Evolutionary conservation across 345 rosid species (phyloP).

Genomic region (Eucalyptus decipiens): DNA sequence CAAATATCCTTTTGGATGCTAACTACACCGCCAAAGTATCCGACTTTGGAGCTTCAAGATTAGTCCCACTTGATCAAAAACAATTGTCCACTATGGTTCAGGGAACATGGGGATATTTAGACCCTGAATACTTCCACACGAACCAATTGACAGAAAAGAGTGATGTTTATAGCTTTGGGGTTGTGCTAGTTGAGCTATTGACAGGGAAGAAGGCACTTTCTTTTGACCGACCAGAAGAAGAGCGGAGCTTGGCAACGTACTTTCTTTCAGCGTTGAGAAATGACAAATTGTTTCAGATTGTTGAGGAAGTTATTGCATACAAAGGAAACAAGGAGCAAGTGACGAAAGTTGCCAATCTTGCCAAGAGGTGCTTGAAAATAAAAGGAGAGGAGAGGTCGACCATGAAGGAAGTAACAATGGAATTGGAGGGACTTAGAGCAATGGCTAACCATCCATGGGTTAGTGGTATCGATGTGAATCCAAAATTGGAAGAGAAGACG

Average conservation of each 20-base stretch:
- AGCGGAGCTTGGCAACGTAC: conserved; percentile 1
- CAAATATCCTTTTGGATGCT: conserved; percentile 27
- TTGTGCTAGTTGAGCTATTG: conserved; percentile 22
- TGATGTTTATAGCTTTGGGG: conserved; percentile 34
- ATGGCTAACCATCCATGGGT: too few species aligned
- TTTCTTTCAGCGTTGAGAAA: conserved; percentile 9
- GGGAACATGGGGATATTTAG: conserved; percentile 30
- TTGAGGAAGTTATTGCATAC: background rate
- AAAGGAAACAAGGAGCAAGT: too few species aligned
- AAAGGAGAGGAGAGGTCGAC: too few species aligned
- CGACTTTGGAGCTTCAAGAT: conserved; percentile 34
- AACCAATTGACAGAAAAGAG: conserved; percentile 15
- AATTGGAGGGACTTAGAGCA: too few species aligned
- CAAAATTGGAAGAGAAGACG: too few species aligned
- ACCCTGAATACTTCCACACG: conserved; percentile 21
- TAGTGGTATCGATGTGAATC: too few species aligned
- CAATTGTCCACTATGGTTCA: conserved; percentile 23
- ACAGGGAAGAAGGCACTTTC: conserved; percentile 8
- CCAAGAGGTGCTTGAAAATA: too few species aligned
- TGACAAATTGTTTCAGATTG: background rate
- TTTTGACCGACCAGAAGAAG: background rate
- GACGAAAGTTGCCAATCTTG: too few species aligned
- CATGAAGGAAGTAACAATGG: too few species aligned
- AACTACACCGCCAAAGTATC: conserved; percentile 20
- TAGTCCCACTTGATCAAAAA: conserved; percentile 17